These are phyloP conservation scores for Barnettozyma botsteinii DNA, from an alignment of 805 yeast species.

Conservation along the genomic window DNA sequence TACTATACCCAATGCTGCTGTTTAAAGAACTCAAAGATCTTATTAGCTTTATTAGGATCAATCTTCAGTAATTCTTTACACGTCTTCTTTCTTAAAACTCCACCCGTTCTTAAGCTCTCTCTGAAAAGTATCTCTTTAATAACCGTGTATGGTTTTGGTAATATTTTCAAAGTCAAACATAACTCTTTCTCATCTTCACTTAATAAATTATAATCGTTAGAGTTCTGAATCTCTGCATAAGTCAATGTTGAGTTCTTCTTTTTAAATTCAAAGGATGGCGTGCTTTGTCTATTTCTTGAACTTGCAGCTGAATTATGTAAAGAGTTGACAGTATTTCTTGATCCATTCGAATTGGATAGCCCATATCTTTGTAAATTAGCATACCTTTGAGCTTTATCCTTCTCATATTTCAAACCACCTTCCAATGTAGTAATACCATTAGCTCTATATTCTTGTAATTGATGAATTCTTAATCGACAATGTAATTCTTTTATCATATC, in stretches of 20 bases:
- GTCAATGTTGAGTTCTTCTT: constrained; percentile 38
- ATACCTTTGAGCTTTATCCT: constrained; percentile 70
- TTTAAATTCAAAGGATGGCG: constrained; percentile 15
- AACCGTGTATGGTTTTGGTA: constrained; percentile 92
- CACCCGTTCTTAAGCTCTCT: constrained; percentile 81
- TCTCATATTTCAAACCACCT: constrained; percentile 79
- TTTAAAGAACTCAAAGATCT: constrained; percentile 87
- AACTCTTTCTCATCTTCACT: constrained; percentile 84
- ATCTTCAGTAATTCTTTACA: constrained; percentile 81
- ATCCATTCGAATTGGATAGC: constrained; percentile 21
- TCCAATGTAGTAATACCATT: constrained; percentile 84
- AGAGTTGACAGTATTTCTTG: constrained; percentile 31
- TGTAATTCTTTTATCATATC: constrained; percentile 75
- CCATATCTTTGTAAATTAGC: constrained; percentile 55
- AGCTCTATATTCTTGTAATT: constrained; percentile 88
- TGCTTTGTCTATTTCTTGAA: constrained; percentile 17
- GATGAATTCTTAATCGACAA: constrained; percentile 76
- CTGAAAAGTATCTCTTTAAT: constrained; percentile 86
- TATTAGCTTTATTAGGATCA: constrained; percentile 80
- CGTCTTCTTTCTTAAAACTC: constrained; percentile 71
- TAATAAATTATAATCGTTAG: constrained; percentile 76
- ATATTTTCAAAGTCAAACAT: constrained; percentile 75
- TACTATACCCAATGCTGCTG: constrained; percentile 76
- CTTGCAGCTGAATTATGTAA: constrained; percentile 17
- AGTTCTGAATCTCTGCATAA: constrained; percentile 64